Percentiles rank a stretch among this genome's conserved stretches.
phyloP scores from a whole-genome alignment of 345 rosid species.

The Zanthoxylum bungeanum region DNA sequence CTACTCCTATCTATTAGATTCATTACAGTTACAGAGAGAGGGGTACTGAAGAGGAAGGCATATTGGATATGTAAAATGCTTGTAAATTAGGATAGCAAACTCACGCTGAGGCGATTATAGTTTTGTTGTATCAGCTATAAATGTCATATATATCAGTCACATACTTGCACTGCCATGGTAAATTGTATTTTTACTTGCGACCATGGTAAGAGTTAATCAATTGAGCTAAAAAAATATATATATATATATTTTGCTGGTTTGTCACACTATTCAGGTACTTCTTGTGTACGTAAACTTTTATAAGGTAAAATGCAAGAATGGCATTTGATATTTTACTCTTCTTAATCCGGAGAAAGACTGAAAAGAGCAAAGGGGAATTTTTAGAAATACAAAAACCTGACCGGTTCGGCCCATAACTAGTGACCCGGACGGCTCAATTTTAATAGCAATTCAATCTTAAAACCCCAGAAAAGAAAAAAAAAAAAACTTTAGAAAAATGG shows the following conservation, averaged over 20 bases:
- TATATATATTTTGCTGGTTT: too few species aligned
- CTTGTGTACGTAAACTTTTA: too few species aligned
- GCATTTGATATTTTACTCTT: too few species aligned
- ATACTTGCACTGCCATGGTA: too few species aligned
- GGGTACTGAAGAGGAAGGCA: constrained; percentile 1
- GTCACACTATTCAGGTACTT: too few species aligned
- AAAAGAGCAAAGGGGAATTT: too few species aligned
- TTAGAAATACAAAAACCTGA: not conserved
- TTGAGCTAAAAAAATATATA: too few species aligned
- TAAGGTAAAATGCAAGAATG: too few species aligned
- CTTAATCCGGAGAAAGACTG: too few species aligned
- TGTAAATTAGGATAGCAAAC: constrained; percentile 12
- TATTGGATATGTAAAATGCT: not conserved
- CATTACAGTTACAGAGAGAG: not conserved
- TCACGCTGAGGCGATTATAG: not conserved
- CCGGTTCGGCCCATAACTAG: not conserved
- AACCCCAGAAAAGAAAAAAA: not conserved
- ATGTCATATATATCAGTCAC: not conserved
- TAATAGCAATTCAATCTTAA: not conserved
- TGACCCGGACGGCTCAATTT: not conserved
- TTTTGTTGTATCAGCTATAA: not conserved
- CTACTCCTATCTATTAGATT: not conserved
- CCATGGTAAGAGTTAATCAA: too few species aligned
- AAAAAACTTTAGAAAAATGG: too few species aligned
- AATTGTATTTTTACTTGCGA: too few species aligned